Evolutionary conservation across 208 protist species (phyloP), one percentile per base, ranked within the genome.

Genomic region (Naegleria gruberi): DNA sequence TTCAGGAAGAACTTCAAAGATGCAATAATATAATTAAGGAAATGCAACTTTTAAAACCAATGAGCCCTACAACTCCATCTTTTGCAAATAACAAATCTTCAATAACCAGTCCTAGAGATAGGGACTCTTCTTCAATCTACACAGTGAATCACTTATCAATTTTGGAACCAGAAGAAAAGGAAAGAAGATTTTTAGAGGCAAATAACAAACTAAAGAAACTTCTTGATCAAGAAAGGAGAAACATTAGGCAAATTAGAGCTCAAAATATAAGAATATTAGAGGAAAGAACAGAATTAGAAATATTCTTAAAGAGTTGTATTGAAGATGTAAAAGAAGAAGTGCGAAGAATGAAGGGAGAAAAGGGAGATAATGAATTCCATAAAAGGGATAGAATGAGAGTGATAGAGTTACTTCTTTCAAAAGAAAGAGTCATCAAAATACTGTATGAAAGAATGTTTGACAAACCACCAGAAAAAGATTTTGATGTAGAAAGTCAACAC

Each of bases 301-400:
- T 81, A 34, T 89, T 89, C 42, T 57, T 89, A 30, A 23, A 41
- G 5, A 23, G 37, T 15, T 89, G 87, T 47, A 89, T 89, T 30
- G 87, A 89, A 4, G 87, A 89, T 89, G 87, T 89, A 47, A 81
- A 46, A 37, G 19, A 34, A 30, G 87, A 89, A 42, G 42, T 86
- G 0, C 12, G 42, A 30, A 42, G 82, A 86, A 7, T 26, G 5
- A 30, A 43, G 45, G 74, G 37, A 19, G 43, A 57, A 30, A 46
- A 46, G 12, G 12, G 41, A 19, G 51, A 65, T 19, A 65, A 10
- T 30, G 23, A 57, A 45, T 89, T 83, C 15, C 15, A 26, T 10
- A 51, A 30, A 42, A 81, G 17, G 74, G 87, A 89, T 57, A 42
- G 87, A n/a, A 30, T 57, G 15, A 46, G 42, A 26, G 87, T 89